phyloP scores from a whole-genome alignment of 2,329 filamentous ascomycete species.

The Diaporthe helianthi region DNA sequence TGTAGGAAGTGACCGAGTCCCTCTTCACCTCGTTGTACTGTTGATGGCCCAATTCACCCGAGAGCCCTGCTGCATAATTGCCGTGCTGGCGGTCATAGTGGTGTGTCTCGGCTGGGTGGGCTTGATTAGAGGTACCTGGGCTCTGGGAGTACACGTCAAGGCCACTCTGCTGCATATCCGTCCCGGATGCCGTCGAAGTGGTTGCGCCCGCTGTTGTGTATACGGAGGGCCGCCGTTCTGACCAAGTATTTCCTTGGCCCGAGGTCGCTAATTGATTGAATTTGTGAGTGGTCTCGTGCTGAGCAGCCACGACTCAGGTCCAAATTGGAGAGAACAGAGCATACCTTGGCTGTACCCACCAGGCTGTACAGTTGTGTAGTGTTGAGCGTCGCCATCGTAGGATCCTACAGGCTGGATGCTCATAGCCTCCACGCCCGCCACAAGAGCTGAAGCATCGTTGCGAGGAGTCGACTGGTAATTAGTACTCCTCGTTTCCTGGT shows the following conservation, averaged over 20 bases:
- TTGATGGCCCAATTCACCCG: neutral
- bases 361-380: slow-evolving; percentile 18
- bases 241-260: slow-evolving; percentile 1
- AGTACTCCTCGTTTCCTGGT: neutral
- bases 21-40: neutral
- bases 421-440: slow-evolving; percentile 20
- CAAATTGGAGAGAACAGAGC: neutral
- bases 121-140: neutral
- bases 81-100: slow-evolving; percentile 1
- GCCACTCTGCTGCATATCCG: neutral
- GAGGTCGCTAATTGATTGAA: neutral
- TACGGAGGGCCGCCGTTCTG: slow-evolving; percentile 2
- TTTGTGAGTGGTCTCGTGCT: neutral
- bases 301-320: neutral
- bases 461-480: neutral
- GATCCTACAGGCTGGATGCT: slow-evolving; percentile 21
- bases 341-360: slow-evolving; percentile 1
- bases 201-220: neutral
- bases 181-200: neutral
- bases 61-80: neutral
- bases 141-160: slow-evolving; percentile 2
- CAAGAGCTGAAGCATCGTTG: slow-evolving; percentile 2
- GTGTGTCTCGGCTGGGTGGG: neutral
- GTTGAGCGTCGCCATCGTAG: neutral
- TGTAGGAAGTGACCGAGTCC: neutral